phyloP scores from a whole-genome alignment of 331 rosid species.

The Telfairia occidentalis region DNA sequence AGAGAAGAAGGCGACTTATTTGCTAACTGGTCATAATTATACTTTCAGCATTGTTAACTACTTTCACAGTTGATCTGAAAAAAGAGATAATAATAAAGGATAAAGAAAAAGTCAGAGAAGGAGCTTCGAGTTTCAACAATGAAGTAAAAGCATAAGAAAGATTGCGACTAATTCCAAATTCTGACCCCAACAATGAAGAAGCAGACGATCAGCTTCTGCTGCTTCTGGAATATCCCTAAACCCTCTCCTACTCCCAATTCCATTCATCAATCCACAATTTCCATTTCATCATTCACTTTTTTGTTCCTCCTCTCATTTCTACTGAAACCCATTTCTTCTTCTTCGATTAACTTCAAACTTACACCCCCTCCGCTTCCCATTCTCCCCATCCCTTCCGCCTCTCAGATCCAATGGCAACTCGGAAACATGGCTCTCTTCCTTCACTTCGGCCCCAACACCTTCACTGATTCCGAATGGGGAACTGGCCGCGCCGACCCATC shows the following conservation, averaged over 20 bases:
- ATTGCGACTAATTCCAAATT: not conserved
- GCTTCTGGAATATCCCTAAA: not conserved
- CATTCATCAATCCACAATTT: not conserved
- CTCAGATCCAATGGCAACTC: constrained; percentile 78
- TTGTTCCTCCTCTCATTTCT: not conserved
- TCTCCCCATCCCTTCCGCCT: constrained; percentile 58
- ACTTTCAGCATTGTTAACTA: too few relatives aligned
- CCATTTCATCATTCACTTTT: not conserved
- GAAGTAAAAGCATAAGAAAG: not conserved
- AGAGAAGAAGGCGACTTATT: too few relatives aligned
- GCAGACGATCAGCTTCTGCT: not conserved
- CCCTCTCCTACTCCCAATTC: not conserved
- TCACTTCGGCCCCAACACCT: constrained; percentile 90
- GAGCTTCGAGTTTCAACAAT: not conserved
- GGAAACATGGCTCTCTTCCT: constrained; percentile 64
- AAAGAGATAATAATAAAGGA: too few relatives aligned
- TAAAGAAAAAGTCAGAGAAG: too few relatives aligned
- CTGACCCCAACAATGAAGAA: not conserved
- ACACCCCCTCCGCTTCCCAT: constrained; percentile 69
- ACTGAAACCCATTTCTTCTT: not conserved
- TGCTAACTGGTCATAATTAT: too few relatives aligned
- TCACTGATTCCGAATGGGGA: constrained; percentile 81
- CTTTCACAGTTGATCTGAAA: too few relatives aligned
- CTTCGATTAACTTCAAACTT: not conserved
- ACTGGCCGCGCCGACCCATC: constrained; percentile 43